Conservation (phyloP, 331 rosid genomes). For the Pyrus hybrid region DNA sequence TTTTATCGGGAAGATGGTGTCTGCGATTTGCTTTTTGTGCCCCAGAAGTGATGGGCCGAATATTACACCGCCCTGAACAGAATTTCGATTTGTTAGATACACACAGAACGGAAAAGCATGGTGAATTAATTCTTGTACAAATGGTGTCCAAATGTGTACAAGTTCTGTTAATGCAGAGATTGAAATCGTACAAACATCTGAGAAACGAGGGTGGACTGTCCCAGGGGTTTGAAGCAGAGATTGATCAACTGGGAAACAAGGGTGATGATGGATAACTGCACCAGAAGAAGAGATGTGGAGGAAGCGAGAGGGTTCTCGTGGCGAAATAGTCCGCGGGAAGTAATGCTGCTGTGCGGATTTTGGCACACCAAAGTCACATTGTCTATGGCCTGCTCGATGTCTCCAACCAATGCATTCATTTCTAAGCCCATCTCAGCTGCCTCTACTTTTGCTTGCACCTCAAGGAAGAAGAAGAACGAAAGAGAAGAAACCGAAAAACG, state of each 20-base stretch:
- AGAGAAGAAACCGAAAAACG: background rate
- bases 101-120: background rate
- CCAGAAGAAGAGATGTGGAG: conserved; percentile 37
- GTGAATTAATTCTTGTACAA: background rate
- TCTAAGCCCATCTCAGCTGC: background rate
- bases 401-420: background rate
- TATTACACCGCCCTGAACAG: conserved; percentile 45
- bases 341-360: background rate
- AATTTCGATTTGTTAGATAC: background rate
- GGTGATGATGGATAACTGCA: conserved; percentile 42
- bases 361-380: conserved; percentile 41
- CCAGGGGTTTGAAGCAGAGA: conserved; percentile 37
- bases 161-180: background rate
- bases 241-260: conserved; percentile 24
- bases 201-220: conserved; percentile 61
- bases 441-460: background rate
- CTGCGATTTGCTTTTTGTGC: background rate
- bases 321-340: background rate
- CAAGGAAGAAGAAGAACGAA: background rate
- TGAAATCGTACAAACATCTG: conserved; percentile 54
- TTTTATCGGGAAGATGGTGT: conserved; percentile 33
- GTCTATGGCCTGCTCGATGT: background rate
- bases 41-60: conserved; percentile 66
- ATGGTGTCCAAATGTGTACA: background rate
- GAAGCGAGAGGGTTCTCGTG: conserved; percentile 24